These are phyloP conservation scores for Diversispora epigaea DNA, from an alignment of 192 early-diverging fungal genomes.

Conservation along the genomic window DNA sequence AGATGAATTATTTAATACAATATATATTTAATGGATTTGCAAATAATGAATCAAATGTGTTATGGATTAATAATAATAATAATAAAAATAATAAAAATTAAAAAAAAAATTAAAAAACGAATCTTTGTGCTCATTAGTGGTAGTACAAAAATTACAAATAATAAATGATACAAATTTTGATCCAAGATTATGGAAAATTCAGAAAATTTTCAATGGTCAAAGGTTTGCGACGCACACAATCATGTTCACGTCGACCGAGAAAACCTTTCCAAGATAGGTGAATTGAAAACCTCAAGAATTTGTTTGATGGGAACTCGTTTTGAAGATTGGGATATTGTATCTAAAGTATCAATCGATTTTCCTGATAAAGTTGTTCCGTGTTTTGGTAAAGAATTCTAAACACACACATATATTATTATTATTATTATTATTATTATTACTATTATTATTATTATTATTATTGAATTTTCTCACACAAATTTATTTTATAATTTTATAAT, in stretches of 20 bases:
- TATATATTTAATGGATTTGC: no score
- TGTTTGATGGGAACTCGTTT: slow-evolving; percentile 42
- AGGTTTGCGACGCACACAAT: slow-evolving; percentile 40
- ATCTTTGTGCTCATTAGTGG: no score
- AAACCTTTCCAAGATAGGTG: slow-evolving; percentile 32
- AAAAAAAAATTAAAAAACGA: no score
- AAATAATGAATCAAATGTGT: no score
- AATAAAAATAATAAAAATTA: no score
- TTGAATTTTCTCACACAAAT: slow-evolving; percentile 41
- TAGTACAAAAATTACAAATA: no score
- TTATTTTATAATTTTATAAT: slow-evolving; percentile 27
- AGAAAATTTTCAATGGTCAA: slow-evolving; percentile 15
- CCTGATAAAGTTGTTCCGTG: slow-evolving; percentile 43
- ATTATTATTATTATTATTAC: no score
- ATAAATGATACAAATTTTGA: no score
- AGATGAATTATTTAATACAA: no score
- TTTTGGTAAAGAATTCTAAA: slow-evolving; percentile 40
- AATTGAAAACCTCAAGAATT: slow-evolving; percentile 33
- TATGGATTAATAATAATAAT: no score
- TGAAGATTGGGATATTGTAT: slow-evolving; percentile 46
- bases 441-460: background rate
- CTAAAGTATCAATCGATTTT: slow-evolving; percentile 34
- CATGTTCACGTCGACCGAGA: slow-evolving; percentile 45
- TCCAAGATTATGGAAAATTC: background rate
- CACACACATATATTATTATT: no score